Percentiles rank a stretch among this genome's conserved stretches.
Conservation (phyloP, 768 basidiomycete species). For the Rhodotorula taiwanensis region DNA sequence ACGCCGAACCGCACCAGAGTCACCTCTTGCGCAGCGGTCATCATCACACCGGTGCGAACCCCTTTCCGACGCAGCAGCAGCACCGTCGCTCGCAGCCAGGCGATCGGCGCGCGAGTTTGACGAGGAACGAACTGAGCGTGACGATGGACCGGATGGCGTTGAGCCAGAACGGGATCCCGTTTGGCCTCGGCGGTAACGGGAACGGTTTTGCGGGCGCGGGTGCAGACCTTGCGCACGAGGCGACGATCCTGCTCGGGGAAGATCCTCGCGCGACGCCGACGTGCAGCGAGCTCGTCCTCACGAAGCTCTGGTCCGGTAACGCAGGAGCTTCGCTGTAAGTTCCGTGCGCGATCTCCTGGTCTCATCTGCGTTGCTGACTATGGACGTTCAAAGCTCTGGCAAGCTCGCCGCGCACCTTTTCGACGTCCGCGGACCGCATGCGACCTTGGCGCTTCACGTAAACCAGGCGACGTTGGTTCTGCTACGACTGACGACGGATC, state of each 20-base stretch:
- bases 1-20: not conserved
- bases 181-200: constrained; percentile 40
- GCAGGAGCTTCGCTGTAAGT: no score
- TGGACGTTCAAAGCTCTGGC: not conserved
- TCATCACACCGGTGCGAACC: not conserved
- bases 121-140: constrained; percentile 48
- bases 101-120: constrained; percentile 13
- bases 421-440: no score
- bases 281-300: not conserved
- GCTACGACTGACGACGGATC: no score
- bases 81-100: no score
- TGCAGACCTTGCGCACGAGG: constrained; percentile 45
- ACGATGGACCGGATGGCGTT: constrained; percentile 65
- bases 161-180: constrained; percentile 5
- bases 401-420: constrained; percentile 17
- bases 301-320: no score
- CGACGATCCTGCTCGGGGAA: constrained; percentile 22
- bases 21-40: not conserved
- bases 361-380: no score
- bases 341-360: no score
- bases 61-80: not conserved
- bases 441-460: no score
- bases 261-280: not conserved
- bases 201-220: no score
- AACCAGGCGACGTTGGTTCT: no score